Evolutionary conservation across 2,329 filamentous ascomycete species (phyloP), one percentile per base, ranked within the genome.

Genomic region (Zelopaecilomyces penicillatus): DNA sequence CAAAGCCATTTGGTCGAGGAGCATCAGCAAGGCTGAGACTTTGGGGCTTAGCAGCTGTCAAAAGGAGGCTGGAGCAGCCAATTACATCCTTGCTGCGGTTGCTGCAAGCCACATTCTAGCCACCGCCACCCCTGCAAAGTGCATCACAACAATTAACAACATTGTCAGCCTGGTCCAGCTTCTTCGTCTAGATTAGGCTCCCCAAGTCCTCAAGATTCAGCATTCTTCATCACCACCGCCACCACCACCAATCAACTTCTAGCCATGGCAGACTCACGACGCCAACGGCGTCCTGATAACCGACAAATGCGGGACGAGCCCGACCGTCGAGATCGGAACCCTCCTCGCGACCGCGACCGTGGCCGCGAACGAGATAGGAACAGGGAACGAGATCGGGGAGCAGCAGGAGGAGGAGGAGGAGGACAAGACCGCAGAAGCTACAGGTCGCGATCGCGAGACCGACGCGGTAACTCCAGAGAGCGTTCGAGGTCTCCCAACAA

Each of bases 221-320:
- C 28, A 32, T 41, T 42, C 12, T 19, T 34, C n/a, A 30, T 26
- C 39, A 31, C 30, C n/a, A 35, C 12, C n/a, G 5, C 37, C 6
- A 32, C 29, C 37, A 39, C n/a, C 36, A n/a, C 11, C 29, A 9
- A 31, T 5, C 8, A 43, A n/a, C 6, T 28, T n/a, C 5, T 36
- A 39, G 55, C 1, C 12, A 67, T 67, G 60, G 56, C 52, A 40
- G 65, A 67, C 49, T 48, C 58, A 11, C 58, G 63, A 40, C 58
- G 63, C 39, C 49, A 51, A 28, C 58, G 62, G 42, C 60, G 65
- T 38, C 59, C 60, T 27, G 79, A 83, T 53, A 78, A 74, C 61
- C 74, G 73, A 41, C 69, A 76, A 42, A 79, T 78, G 72, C 79
- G 78, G 76, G 80, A 84, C 50, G 71, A 75, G 36, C 64, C 69